Evolutionary conservation across 2,329 filamentous ascomycete species (phyloP).

Genomic region (Trichoderma brevicompactum): DNA sequence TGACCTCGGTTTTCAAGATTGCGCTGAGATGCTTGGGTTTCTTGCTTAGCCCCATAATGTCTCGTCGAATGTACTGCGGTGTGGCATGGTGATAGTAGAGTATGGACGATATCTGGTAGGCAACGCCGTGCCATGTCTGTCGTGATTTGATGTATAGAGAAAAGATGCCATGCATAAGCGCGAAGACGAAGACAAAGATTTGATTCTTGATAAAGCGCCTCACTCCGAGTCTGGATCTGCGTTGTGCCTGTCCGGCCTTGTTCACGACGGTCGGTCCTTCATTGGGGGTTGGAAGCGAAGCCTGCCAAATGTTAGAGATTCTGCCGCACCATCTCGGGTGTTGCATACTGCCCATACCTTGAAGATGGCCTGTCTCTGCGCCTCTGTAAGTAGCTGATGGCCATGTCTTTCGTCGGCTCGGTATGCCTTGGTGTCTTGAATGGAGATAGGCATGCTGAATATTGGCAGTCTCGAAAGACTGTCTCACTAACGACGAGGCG

Average conservation of each 20-base stretch:
- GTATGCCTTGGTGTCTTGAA: slow-evolving; percentile 46
- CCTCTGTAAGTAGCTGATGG: slow-evolving; percentile 43
- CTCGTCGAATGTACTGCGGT: slow-evolving; percentile 86
- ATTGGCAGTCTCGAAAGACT: slow-evolving; percentile 38
- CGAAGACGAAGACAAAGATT: slow-evolving; percentile 69
- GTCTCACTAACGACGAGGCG: slow-evolving; percentile 31
- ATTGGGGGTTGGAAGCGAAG: slow-evolving; percentile 44
- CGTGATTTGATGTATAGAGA: slow-evolving; percentile 85
- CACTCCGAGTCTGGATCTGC: slow-evolving; percentile 57
- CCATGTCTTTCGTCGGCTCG: slow-evolving; percentile 45
- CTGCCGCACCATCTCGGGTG: background rate
- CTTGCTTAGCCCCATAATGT: slow-evolving; percentile 74
- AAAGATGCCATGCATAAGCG: slow-evolving; percentile 78
- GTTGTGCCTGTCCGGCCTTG: slow-evolving; percentile 37
- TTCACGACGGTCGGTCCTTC: slow-evolving; percentile 36
- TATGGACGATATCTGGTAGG: slow-evolving; percentile 77
- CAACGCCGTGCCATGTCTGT: slow-evolving; percentile 76
- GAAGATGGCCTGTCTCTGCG: slow-evolving; percentile 46
- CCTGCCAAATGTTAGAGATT: slow-evolving; percentile 38
- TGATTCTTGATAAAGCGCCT: slow-evolving; percentile 65
- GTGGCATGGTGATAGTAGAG: slow-evolving; percentile 95
- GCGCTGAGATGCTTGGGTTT: slow-evolving; percentile 87
- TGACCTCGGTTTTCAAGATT: slow-evolving; percentile 74
- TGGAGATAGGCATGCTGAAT: slow-evolving; percentile 43
- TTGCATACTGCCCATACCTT: slow-evolving; percentile 36